Percentiles rank a stretch among this genome's conserved stretches.
These are phyloP conservation scores for Chamaenerion angustifolium DNA, from an alignment of 345 rosid genomes.

Conservation along the genomic window DNA sequence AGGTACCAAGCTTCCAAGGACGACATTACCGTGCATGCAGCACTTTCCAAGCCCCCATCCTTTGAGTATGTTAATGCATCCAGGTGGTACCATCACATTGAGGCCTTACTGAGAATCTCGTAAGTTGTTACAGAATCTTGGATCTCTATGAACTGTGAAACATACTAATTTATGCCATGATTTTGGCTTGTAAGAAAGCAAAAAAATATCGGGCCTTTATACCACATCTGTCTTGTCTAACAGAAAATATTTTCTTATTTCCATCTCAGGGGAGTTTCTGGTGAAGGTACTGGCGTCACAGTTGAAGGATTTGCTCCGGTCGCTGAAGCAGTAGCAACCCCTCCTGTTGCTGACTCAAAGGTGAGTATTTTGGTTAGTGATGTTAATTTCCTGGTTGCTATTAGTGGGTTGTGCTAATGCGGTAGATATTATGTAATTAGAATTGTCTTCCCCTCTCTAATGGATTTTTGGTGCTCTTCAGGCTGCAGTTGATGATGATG, in stretches of 20 bases:
- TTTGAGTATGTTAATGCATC: conserved; percentile 46
- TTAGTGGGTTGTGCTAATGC: no score
- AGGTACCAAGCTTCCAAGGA: conserved; percentile 96
- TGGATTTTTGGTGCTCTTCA: neutral
- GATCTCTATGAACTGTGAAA: neutral
- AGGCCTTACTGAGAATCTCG: conserved; percentile 89
- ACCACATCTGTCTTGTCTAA: neutral
- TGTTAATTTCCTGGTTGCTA: neutral
- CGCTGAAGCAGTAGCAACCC: conserved; percentile 50
- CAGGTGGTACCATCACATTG: conserved; percentile 82
- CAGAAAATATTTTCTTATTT: conserved; percentile 1
- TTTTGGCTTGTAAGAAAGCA: no score
- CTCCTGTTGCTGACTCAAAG: conserved; percentile 61
- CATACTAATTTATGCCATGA: no score
- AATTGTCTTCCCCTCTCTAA: neutral
- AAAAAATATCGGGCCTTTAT: no score
- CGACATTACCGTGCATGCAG: conserved; percentile 46
- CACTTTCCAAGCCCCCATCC: conserved; percentile 50
- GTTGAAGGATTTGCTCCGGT: conserved; percentile 52
- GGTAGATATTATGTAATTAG: no score
- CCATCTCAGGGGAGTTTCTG: conserved; percentile 52
- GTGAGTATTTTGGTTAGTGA: conserved; percentile 13
- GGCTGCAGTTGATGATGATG: conserved; percentile 17
- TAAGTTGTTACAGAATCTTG: conserved; percentile 19
- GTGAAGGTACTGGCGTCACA: conserved; percentile 66